These are phyloP conservation scores for Schrenkiella parvula DNA, from an alignment of 345 rosid species.

Conservation along the genomic window DNA sequence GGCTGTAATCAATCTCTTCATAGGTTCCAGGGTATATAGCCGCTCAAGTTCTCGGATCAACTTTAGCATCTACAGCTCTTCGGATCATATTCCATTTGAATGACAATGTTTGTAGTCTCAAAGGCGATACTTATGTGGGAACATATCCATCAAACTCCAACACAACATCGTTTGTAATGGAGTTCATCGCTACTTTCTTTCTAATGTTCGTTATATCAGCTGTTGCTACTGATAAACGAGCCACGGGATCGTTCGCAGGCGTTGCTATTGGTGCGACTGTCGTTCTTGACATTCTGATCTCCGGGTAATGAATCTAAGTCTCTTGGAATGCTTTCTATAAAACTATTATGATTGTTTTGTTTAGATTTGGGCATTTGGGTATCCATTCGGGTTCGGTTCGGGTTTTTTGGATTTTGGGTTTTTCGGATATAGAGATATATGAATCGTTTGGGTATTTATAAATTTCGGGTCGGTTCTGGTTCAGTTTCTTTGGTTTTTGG, in stretches of 20 bases:
- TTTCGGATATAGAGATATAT: no score
- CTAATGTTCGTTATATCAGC: slow-evolving; percentile 31
- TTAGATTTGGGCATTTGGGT: no score
- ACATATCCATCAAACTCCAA: slow-evolving; percentile 23
- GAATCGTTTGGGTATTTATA: no score
- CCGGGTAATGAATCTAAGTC: not conserved
- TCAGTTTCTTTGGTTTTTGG: no score
- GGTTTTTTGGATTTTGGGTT: no score
- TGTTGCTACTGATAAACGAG: slow-evolving; percentile 31
- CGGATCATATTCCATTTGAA: slow-evolving; percentile 14
- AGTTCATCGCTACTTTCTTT: slow-evolving; percentile 21
- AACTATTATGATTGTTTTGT: not conserved
- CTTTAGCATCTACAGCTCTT: slow-evolving; percentile 3
- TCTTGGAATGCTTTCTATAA: not conserved
- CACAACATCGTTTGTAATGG: slow-evolving; percentile 12
- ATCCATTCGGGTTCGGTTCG: no score
- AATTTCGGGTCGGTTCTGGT: no score
- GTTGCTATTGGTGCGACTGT: slow-evolving; percentile 25
- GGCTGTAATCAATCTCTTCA: not conserved
- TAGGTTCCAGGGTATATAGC: slow-evolving; percentile 27
- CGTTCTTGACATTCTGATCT: slow-evolving; percentile 25
- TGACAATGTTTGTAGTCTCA: slow-evolving; percentile 16
- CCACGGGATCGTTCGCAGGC: slow-evolving; percentile 24
- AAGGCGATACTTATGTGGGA: slow-evolving; percentile 30
- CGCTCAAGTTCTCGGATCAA: slow-evolving; percentile 19